Evolutionary conservation across 768 basidiomycete genomes (phyloP), one percentile per base, ranked within the genome.

Genomic region (Boletus rubescentipes): DNA sequence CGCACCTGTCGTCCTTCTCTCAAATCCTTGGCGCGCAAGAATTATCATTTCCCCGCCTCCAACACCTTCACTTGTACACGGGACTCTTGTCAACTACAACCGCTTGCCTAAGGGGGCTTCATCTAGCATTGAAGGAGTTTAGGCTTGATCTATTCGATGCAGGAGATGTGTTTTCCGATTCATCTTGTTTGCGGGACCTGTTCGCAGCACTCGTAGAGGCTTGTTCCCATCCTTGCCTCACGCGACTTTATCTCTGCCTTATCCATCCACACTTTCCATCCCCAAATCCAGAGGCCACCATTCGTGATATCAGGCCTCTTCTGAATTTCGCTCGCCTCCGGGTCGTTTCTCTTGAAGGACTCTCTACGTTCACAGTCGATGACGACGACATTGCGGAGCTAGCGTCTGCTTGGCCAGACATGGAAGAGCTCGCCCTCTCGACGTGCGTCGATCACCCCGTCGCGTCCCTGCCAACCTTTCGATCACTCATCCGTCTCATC

Each of bases 61-160:
- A 41, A 32, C 30, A 20, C 42, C 64, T 65, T 46, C 64, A 65
- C 39, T 16, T 65, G 3, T 66, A 67, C 48, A 42, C 61, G 1
- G 54, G 46, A 23, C 41, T 49, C 2, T 36, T 67, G 26, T 57
- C 62, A 9, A 55, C 54, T 1, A 47, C 51, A 0, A 53, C 53
- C 2, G 20, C 53, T 21, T 64, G 43, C 40, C 10, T 65, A 5
- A 16, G 6, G 3, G 43, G 32, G 30, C 49, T 64, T 12, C 55
- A 23, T 18, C 49, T 65, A 2, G 30, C 44, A 11, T 35, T 65
- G 31, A 38, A 57, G 7, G 59, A 65, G 12, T 61, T 65, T 21
- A 47, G 55, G n/a, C 54, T 67, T 5, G 64, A 64, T 30, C 18
- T 67, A 0, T 64, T 67, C 23, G 59, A 65, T 18, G 40, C 54